Conservation (phyloP, 2,329 filamentous ascomycete species). For the Ophiostoma sp. region DNA sequence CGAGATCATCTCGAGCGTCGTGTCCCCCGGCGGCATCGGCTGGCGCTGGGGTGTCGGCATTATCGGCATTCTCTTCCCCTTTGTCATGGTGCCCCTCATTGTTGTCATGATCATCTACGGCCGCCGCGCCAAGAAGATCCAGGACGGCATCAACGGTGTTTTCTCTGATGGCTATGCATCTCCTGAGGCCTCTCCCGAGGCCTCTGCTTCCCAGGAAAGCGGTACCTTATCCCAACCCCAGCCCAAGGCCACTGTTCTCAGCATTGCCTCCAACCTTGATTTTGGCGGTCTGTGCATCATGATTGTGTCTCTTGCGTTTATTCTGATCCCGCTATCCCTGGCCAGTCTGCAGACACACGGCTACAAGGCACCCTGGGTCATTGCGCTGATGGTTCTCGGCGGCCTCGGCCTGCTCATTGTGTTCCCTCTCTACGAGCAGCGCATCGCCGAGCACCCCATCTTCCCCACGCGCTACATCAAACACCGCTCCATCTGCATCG, state of each 20-base stretch:
- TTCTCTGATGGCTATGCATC: not conserved
- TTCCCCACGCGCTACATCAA: conserved; percentile 44
- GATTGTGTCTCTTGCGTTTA: conserved; percentile 43
- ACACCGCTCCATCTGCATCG: conserved; percentile 40
- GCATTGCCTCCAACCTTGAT: conserved; percentile 38
- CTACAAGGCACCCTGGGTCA: not conserved
- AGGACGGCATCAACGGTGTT: conserved; percentile 31
- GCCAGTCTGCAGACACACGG: not conserved
- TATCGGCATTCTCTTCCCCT: conserved; percentile 50
- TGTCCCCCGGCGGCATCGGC: conserved; percentile 33
- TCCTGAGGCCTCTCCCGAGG: not conserved
- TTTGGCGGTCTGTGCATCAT: conserved; percentile 44
- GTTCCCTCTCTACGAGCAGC: conserved; percentile 45
- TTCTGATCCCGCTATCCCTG: conserved; percentile 45
- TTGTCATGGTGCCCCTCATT: conserved; percentile 47
- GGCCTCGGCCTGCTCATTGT: conserved; percentile 35
- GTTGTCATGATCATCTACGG: conserved; percentile 46
- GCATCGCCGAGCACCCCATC: conserved; percentile 41
- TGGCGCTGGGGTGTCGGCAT: conserved; percentile 56
- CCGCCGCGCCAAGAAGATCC: conserved; percentile 42
- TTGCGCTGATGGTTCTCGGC: not conserved
- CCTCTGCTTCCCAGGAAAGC: not conserved
- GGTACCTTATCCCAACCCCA: not conserved
- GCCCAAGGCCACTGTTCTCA: conserved; percentile 28
- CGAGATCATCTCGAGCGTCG: conserved; percentile 40